Evolutionary conservation across 2,329 filamentous ascomycete genomes (phyloP).

Genomic region (Apiospora kogelbergensis): DNA sequence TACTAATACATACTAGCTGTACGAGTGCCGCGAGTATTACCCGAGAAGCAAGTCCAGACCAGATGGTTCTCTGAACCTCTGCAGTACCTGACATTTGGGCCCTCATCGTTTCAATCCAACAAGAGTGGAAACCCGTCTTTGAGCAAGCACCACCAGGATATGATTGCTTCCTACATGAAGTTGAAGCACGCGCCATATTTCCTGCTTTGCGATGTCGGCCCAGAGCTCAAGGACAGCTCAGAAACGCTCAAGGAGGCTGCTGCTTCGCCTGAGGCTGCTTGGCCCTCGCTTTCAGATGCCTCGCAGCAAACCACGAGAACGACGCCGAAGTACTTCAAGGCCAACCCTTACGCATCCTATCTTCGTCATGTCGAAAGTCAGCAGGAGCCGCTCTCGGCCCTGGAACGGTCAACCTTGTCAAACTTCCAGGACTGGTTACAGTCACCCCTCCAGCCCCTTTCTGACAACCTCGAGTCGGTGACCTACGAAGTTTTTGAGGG

Average conservation of each 20-base stretch:
- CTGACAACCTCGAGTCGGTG: conserved; percentile 93
- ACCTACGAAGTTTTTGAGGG: conserved; percentile 99
- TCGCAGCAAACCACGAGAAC: conserved; percentile 40
- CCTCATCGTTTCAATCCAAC: conserved; percentile 59
- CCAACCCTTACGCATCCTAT: conserved; percentile 67
- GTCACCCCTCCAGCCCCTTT: conserved; percentile 88
- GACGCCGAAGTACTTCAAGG: conserved; percentile 39
- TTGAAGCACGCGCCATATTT: conserved; percentile 64
- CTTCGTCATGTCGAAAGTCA: conserved; percentile 80
- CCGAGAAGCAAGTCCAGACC: conserved; percentile 59
- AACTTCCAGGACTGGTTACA: conserved; percentile 91
- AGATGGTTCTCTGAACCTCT: conserved; percentile 71
- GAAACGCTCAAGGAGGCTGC: conserved; percentile 28
- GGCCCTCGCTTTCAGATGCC: conserved; percentile 72
- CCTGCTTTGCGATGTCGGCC: conserved; percentile 62
- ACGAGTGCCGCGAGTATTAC: conserved; percentile 57
- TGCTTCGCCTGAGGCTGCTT: conserved; percentile 49
- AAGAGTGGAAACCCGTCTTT: conserved; percentile 62
- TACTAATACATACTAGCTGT: conserved; percentile 42
- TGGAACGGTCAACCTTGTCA: conserved; percentile 53
- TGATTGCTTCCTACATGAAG: conserved; percentile 64
- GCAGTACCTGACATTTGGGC: conserved; percentile 57
- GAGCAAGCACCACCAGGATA: conserved; percentile 57
- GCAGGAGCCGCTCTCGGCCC: conserved; percentile 61
- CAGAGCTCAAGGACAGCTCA: conserved; percentile 34